phyloP scores from a whole-genome alignment of 345 rosid genomes.

The Streptanthus diversifolius region DNA sequence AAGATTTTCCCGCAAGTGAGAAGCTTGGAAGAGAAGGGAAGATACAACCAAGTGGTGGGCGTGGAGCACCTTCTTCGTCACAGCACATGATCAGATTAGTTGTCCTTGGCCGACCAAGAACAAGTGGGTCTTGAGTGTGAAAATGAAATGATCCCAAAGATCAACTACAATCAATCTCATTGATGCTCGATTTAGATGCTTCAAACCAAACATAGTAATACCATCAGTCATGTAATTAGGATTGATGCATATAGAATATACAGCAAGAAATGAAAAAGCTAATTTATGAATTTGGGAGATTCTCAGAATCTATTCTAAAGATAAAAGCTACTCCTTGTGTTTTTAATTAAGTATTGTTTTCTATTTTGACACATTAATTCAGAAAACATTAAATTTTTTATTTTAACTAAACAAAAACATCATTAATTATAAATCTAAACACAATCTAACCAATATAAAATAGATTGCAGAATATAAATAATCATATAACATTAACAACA shows the following conservation, averaged over 20 bases:
- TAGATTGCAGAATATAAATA: too few relatives aligned
- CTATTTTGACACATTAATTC: too few relatives aligned
- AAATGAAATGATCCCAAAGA: neutral
- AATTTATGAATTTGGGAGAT: neutral
- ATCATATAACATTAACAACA: too few relatives aligned
- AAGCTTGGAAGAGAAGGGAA: conserved; percentile 13
- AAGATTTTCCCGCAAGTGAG: neutral
- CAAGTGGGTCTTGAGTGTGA: neutral
- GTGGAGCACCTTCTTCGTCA: conserved; percentile 15
- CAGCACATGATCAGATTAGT: conserved; percentile 9
- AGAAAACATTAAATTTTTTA: too few relatives aligned
- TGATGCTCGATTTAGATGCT: neutral
- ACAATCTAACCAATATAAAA: too few relatives aligned
- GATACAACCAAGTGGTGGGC: neutral
- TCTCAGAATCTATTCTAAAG: neutral
- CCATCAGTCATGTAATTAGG: neutral
- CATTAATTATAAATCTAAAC: too few relatives aligned
- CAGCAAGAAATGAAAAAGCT: neutral
- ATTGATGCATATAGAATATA: neutral
- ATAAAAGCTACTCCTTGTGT: too few relatives aligned
- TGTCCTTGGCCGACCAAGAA: neutral
- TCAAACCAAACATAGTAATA: neutral
- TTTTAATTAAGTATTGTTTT: too few relatives aligned
- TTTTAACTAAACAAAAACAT: too few relatives aligned
- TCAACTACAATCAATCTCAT: neutral